Percentiles rank a stretch among this genome's conserved stretches.
Evolutionary conservation across 148 eudicot species (phyloP).

Genomic region (Arbutus unedo): DNA sequence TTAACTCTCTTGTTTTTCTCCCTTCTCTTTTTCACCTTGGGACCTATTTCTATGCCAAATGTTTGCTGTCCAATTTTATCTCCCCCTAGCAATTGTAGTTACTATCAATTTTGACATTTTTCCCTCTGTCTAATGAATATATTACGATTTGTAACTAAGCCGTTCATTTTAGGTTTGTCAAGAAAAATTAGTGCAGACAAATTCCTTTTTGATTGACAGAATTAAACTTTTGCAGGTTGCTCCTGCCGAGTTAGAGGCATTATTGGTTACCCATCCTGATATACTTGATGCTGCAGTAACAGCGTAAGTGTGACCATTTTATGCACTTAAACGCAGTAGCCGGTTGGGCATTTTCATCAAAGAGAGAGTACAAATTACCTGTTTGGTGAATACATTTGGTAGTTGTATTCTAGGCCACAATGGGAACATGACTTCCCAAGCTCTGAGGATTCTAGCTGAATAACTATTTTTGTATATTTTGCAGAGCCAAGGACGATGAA

Average conservation of each 20-base stretch:
- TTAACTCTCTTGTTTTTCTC: neutral
- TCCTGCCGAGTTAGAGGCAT: conserved; percentile 85
- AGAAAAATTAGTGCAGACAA: neutral
- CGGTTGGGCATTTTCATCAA: neutral
- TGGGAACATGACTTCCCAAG: neutral
- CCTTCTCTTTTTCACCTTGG: neutral
- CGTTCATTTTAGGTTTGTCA: neutral
- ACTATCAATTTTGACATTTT: neutral
- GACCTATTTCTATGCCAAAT: neutral
- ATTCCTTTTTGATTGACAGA: neutral
- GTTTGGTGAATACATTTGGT: neutral
- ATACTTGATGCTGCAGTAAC: conserved; percentile 78
- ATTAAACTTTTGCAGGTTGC: conserved; percentile 57
- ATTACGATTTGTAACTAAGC: neutral
- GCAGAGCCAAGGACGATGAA: conserved; percentile 59
- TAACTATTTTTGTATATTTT: conserved; percentile 5
- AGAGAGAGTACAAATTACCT: neutral
- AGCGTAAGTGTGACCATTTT: conserved; percentile 44
- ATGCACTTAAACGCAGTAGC: neutral
- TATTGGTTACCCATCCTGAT: conserved; percentile 72
- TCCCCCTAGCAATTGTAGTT: neutral
- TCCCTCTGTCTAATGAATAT: neutral
- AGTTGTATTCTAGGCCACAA: neutral
- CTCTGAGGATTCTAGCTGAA: neutral
- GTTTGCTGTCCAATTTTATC: neutral